A percentile compares a stretch with the other conserved stretches of the same genome.
phyloP scores from a whole-genome alignment of 257 asterid species.

The Solanum habrochaites region DNA sequence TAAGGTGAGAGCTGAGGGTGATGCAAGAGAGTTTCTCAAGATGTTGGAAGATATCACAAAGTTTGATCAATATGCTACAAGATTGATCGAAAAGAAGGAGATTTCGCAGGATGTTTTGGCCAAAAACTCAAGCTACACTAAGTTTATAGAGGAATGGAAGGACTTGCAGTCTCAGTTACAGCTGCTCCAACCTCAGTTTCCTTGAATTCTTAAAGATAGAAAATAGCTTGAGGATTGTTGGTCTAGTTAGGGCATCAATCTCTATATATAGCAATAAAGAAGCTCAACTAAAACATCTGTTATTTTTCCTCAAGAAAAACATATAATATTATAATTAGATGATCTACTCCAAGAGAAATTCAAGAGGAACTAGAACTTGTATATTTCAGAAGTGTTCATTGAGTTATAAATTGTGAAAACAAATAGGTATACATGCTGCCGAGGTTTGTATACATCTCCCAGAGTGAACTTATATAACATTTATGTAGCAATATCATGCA shows the following conservation, averaged over 20 bases:
- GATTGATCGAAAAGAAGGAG: conserved; percentile 58
- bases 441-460: not conserved
- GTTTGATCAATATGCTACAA: conserved; percentile 53
- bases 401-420: not conserved
- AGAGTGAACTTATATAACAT: not conserved
- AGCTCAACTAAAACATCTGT: not conserved
- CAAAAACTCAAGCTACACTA: conserved; percentile 59
- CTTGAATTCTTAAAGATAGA: conserved; percentile 8
- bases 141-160: conserved; percentile 54
- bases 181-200: conserved; percentile 27
- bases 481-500: not conserved
- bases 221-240: not conserved
- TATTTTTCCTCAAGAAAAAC: not conserved
- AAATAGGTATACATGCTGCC: not conserved
- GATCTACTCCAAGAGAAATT: not conserved
- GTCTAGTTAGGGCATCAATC: not conserved
- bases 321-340: not conserved
- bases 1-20: conserved; percentile 29
- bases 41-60: conserved; percentile 30
- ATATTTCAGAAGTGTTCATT: not conserved
- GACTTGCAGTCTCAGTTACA: conserved; percentile 36
- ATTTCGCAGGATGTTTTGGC: conserved; percentile 72
- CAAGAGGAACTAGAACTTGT: not conserved
- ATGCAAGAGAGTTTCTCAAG: conserved; percentile 15
- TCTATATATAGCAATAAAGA: not conserved